These are phyloP conservation scores for Exophiala sideris DNA, from an alignment of 2,329 filamentous ascomycete genomes.

Conservation along the genomic window DNA sequence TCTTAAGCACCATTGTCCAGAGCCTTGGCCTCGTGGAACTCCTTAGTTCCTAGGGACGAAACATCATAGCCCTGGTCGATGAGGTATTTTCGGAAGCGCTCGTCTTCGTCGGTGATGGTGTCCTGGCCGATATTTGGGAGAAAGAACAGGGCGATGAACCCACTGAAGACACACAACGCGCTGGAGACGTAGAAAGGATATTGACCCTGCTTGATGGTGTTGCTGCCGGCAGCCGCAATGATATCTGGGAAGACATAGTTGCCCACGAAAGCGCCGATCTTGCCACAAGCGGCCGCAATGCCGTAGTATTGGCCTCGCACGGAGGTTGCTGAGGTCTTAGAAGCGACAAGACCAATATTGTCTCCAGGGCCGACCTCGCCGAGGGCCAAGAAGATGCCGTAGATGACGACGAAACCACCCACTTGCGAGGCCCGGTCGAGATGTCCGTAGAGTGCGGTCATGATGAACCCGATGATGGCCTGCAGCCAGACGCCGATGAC, in stretches of 20 bases:
- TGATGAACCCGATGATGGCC: conserved; percentile 78
- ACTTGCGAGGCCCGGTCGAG: conserved; percentile 67
- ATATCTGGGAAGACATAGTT: conserved; percentile 72
- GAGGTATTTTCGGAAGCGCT: conserved; percentile 70
- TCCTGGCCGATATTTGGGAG: conserved; percentile 73
- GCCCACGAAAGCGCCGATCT: conserved; percentile 70
- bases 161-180: conserved; percentile 71
- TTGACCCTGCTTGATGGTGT: conserved; percentile 62
- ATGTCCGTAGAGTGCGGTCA: conserved; percentile 72
- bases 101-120: conserved; percentile 76
- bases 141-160: conserved; percentile 61
- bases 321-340: conserved; percentile 82
- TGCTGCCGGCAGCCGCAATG: conserved; percentile 57
- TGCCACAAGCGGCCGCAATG: conserved; percentile 46
- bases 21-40: conserved; percentile 13
- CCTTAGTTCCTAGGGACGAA: conserved; percentile 49
- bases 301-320: conserved; percentile 74
- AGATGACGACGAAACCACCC: conserved; percentile 73
- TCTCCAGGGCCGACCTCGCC: conserved; percentile 84
- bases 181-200: conserved; percentile 89
- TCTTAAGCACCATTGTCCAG: background rate
- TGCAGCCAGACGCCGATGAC: conserved; percentile 68
- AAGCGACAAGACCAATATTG: conserved; percentile 83
- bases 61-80: conserved; percentile 74
- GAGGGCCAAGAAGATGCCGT: conserved; percentile 71